phyloP scores from a whole-genome alignment of 768 basidiomycete species.

The Neoboletus magnificus region DNA sequence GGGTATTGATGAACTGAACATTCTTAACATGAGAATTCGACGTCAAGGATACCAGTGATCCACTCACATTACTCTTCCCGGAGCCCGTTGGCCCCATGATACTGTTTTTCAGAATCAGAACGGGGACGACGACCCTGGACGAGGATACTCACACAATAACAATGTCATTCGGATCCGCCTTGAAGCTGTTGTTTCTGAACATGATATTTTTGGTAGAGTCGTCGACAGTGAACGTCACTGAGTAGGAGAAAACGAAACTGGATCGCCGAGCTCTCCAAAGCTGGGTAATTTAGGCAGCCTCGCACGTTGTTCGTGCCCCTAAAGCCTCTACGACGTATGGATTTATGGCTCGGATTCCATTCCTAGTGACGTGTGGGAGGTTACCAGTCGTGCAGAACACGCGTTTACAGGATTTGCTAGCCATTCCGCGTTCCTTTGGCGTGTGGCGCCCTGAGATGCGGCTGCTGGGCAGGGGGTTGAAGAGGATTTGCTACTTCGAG shows the following conservation, averaged over 20 bases:
- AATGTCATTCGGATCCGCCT: constrained; percentile 1
- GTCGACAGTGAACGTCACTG: not conserved
- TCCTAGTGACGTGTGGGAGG: not conserved
- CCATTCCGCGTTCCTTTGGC: not conserved
- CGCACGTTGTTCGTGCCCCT: not conserved
- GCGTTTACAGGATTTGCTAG: not conserved
- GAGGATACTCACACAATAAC: constrained; percentile 13
- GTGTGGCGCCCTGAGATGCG: not conserved
- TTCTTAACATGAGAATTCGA: not conserved
- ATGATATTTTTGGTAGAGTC: not conserved
- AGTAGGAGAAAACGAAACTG: not conserved
- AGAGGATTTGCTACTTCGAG: not conserved
- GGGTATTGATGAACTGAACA: constrained; percentile 12
- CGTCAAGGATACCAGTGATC: not conserved
- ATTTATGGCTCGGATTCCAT: not conserved
- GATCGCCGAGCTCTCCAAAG: not conserved
- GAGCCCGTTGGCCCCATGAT: constrained; percentile 27
- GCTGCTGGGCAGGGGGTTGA: not conserved
- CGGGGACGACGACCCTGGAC: not conserved
- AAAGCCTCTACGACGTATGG: too few species aligned
- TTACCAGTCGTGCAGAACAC: not conserved
- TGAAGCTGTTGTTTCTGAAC: constrained; percentile 3
- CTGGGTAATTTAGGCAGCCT: not conserved
- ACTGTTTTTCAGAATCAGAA: constrained; percentile 1
- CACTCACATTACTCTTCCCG: constrained; percentile 23